Evolutionary conservation across 2,329 filamentous ascomycete genomes (phyloP), one percentile per base, ranked within the genome.

Genomic region (Microcyclosporella mali): DNA sequence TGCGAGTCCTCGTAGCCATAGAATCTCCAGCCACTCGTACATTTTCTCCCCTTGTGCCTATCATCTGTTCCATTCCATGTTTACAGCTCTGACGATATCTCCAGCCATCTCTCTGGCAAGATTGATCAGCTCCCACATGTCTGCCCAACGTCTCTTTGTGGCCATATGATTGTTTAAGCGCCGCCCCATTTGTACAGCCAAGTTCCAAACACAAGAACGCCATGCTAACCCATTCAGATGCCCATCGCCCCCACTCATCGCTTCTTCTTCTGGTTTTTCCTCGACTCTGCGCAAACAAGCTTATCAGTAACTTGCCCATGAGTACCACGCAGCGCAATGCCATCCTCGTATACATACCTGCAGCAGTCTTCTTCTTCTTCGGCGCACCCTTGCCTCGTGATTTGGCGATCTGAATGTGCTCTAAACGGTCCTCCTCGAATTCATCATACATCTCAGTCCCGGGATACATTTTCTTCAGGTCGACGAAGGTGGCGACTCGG

Each of bases 381-480:
- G 90, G 88, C 33, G 84, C 79, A 42, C 83, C 83, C 74, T 97
- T 95, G 54, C 88, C 89, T 71, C 88, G 82, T 21, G 77, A 68
- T 66, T 87, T 89, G 57, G 58, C 48, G 30, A 67, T 70, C 60
- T 56, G 65, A 53, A 89, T 75, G 66, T 81, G 78, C 65, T 88
- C 88, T 48, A 88, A 70, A 56, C 92, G 81, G 52, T 92, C 84
- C 56, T 87, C 79, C 64, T 94, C 86, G 3, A 74, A 72, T 49
- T 92, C 82, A 56, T 95, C 79, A 58, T 81, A 80, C 6, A 82
- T 80, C 46, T 81, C 73, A 46, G 88, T 70, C 6, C 79, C 76
- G 7, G 82, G 74, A 57, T 89, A 88, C 37, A 78, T 71, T 49
- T 78, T 78, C 62, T 84, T 81, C 48, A 95, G 66, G 53, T 94